Conservation (phyloP, 2,329 filamentous ascomycete species). For the Verticillium albo-atrum region DNA sequence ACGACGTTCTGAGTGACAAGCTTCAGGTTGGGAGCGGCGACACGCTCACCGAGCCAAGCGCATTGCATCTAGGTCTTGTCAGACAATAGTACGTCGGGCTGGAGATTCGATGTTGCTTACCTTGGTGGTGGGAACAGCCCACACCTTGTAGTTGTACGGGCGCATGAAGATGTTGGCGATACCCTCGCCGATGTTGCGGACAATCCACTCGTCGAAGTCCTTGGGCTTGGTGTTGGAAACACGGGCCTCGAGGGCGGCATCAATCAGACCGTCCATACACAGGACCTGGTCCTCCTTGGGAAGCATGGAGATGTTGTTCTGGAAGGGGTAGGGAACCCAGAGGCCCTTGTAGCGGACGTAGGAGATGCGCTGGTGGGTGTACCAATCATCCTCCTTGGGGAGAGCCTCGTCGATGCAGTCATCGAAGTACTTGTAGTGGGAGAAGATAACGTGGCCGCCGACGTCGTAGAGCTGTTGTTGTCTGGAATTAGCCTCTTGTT, state of each 20-base stretch:
- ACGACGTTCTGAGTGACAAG: slow-evolving; percentile 89
- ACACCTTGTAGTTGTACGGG: slow-evolving; percentile 99
- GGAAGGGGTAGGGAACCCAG: slow-evolving; percentile 99
- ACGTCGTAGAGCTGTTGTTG: slow-evolving; percentile 85
- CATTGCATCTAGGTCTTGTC: slow-evolving; percentile 79
- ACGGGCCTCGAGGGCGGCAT: slow-evolving; percentile 82
- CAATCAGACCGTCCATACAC: slow-evolving; percentile 93
- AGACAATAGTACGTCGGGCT: background rate
- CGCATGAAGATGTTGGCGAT: slow-evolving; percentile 97
- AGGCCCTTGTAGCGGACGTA: slow-evolving; percentile 95
- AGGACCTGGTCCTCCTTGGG: slow-evolving; percentile 95
- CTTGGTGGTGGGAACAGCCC: slow-evolving; percentile 97
- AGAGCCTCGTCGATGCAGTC: slow-evolving; percentile 97
- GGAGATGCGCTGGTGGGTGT: slow-evolving; percentile 94
- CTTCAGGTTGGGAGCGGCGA: slow-evolving; percentile 95
- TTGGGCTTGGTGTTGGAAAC: slow-evolving; percentile 88
- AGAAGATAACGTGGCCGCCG: slow-evolving; percentile 97
- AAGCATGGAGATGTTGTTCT: slow-evolving; percentile 99
- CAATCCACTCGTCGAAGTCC: slow-evolving; percentile 97
- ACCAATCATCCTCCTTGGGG: slow-evolving; percentile 93
- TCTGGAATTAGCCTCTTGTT: background rate
- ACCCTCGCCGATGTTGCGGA: slow-evolving; percentile 84
- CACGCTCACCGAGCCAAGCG: slow-evolving; percentile 96
- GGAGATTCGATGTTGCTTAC: slow-evolving; percentile 41
- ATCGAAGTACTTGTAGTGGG: slow-evolving; percentile 99